Evolutionary conservation across 169 alveolate species (phyloP), one percentile per base, ranked within the genome.

Genomic region (Eimeria tenella): DNA sequence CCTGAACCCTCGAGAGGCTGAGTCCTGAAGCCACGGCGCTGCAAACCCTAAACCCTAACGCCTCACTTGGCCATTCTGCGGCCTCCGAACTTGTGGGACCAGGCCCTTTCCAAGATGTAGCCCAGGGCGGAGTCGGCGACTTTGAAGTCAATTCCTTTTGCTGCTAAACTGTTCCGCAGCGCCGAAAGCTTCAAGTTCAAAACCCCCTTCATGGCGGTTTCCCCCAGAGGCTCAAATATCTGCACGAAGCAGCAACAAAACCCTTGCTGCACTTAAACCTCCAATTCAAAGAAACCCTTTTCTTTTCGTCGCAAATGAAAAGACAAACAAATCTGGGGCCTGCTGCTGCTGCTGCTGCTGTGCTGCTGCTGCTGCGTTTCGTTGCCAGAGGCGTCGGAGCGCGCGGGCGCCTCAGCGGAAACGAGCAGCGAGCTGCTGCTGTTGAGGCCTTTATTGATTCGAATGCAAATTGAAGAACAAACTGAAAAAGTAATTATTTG

Each of bases 141-240:
- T 9, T 21, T 79, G 71, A 79, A 79, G 88, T 79, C 88, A 23
- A 79, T 70, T 17, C 88, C 88, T 21, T 23, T 52, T 6, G 63
- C 56, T 11, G 70, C 71, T 49, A 79, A 19, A 8, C 88, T 79
- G 5, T 53, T 50, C 52, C 52, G 19, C 19, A 79, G 62, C n/a
- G 71, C 31, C 4, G 88, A 15, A 5, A 79, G 62, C n/a, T 79
- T 79, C 21, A 79, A 50, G 52, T 70, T 23, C 52, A 79, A 52
- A 11, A 79, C 88, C 19, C 88, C 88, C 88, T 79, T 79, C 88
- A 79, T 52, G 9, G 88, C 88, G 8, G 8, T 52, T 19, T 52
- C 71, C 52, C 53, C 53, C 71, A 79, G 17, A 4, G 88, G 88
- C 52, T 79, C 88, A 9, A 79, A 79, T 9, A 79, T 79, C 88